Evolutionary conservation across 1,284 basidiomycete species (phyloP).

Genomic region (Leccinum subatratum): DNA sequence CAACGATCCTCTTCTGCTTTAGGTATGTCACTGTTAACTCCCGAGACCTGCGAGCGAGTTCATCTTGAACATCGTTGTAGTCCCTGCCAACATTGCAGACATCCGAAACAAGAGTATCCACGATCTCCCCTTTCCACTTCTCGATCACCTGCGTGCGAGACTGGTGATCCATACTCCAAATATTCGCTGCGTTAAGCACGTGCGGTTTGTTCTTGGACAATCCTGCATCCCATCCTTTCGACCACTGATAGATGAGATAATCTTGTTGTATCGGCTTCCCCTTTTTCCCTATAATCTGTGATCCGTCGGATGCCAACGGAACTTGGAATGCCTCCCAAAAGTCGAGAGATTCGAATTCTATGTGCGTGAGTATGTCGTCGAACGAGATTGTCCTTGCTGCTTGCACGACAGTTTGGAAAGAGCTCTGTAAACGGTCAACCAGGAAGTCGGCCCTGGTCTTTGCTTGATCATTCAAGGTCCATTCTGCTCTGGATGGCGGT

Average conservation of each 20-base stretch:
- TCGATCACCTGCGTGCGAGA: conserved; percentile 33
- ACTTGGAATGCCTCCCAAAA: conserved; percentile 48
- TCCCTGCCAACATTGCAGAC: conserved; percentile 36
- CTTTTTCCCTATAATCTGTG: conserved; percentile 39
- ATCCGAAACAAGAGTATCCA: conserved; percentile 35
- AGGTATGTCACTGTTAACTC: conserved; percentile 38
- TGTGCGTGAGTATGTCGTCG: conserved; percentile 36
- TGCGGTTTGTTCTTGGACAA: conserved; percentile 31
- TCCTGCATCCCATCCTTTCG: conserved; percentile 40
- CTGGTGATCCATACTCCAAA: conserved; percentile 44
- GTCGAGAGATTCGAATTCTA: conserved; percentile 44
- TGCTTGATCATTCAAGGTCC: conserved; percentile 38
- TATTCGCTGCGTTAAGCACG: conserved; percentile 23
- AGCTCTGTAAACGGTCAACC: conserved; percentile 25
- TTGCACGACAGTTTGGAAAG: conserved; percentile 33
- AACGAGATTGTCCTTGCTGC: conserved; percentile 16
- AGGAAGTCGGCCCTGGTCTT: conserved; percentile 29
- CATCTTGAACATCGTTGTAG: conserved; percentile 41
- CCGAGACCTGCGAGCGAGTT: conserved; percentile 37
- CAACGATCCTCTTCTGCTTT: conserved; percentile 53
- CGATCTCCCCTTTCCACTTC: conserved; percentile 42
- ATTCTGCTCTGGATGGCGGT: conserved; percentile 32
- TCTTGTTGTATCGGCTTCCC: conserved; percentile 31
- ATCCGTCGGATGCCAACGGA: conserved; percentile 40
- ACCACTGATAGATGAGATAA: conserved; percentile 51